These are phyloP conservation scores for Fusarium sarcochroum DNA, from an alignment of 2,329 filamentous ascomycete species.

Conservation along the genomic window DNA sequence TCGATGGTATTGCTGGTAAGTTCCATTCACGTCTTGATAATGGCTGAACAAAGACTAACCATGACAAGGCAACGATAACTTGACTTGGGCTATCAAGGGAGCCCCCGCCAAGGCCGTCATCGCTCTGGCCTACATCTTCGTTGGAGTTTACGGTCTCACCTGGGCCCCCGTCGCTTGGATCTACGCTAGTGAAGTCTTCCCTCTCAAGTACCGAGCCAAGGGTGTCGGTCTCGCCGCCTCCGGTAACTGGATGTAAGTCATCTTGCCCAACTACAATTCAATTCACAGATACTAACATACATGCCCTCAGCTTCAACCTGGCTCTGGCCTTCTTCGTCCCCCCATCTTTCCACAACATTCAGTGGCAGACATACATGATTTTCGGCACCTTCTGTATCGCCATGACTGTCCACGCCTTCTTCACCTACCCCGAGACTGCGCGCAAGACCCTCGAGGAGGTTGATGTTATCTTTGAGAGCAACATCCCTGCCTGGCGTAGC, in stretches of 20 bases:
- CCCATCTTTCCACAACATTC: conserved; percentile 56
- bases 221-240: conserved; percentile 67
- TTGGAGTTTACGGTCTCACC: conserved; percentile 55
- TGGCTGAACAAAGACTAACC: conserved; percentile 3
- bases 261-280: conserved; percentile 6
- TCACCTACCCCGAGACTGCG: conserved; percentile 70
- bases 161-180: conserved; percentile 67
- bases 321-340: conserved; percentile 58
- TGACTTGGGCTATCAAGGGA: conserved; percentile 62
- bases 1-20: conserved; percentile 57
- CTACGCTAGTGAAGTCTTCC: conserved; percentile 72
- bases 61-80: conserved; percentile 58
- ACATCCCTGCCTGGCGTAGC: conserved; percentile 45
- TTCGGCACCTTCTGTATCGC: conserved; percentile 60
- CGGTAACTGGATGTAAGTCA: conserved; percentile 55
- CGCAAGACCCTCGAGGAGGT: conserved; percentile 47
- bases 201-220: conserved; percentile 64
- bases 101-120: conserved; percentile 64
- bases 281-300: neutral
- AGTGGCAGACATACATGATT: conserved; percentile 66
- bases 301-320: conserved; percentile 54
- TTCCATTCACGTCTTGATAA: neutral
- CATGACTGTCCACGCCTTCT: conserved; percentile 61
- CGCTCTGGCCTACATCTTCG: conserved; percentile 64
- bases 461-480: conserved; percentile 39